phyloP scores from a whole-genome alignment of 139 green algal genomes.

The Raphidocelis subcapitata region DNA sequence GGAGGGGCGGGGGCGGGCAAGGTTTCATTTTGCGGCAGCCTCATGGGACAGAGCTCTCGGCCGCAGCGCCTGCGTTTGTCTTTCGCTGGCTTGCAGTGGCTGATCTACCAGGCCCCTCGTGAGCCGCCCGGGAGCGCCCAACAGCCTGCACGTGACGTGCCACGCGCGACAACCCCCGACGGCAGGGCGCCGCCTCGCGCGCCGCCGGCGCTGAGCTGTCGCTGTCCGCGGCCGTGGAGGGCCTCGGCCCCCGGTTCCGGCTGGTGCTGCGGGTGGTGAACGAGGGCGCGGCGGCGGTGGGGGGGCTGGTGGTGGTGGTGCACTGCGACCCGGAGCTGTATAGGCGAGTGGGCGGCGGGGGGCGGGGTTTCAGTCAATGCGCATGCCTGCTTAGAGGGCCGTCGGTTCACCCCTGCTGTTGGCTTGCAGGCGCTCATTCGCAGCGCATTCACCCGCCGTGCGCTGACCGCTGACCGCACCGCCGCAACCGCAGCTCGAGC shows the following conservation, averaged over 20 bases:
- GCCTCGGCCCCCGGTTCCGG: constrained; percentile 66
- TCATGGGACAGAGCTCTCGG: neutral
- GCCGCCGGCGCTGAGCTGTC: constrained; percentile 43
- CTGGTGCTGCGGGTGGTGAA: constrained; percentile 60
- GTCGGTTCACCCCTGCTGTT: neutral
- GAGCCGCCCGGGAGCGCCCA: too few species aligned
- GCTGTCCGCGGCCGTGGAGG: constrained; percentile 48
- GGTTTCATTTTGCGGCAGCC: neutral
- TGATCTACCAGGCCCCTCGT: too few species aligned
- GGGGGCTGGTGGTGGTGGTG: constrained; percentile 45
- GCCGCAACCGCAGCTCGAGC: constrained; percentile 31
- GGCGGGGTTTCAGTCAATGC: neutral
- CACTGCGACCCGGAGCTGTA: constrained; percentile 18
- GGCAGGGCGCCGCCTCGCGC: constrained; percentile 45
- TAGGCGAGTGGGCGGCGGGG: neutral
- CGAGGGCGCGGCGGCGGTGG: constrained; percentile 43
- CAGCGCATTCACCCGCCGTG: neutral
- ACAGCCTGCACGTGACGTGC: too few species aligned
- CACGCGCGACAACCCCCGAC: too few species aligned
- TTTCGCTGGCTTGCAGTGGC: neutral
- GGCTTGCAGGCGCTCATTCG: neutral
- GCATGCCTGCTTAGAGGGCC: neutral
- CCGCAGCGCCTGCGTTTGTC: neutral
- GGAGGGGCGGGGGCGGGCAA: too few species aligned
- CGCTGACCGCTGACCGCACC: constrained; percentile 16